Evolutionary conservation across 371 early-diverging fungal species (phyloP).

Genomic region (Apophysomyces elegans): DNA sequence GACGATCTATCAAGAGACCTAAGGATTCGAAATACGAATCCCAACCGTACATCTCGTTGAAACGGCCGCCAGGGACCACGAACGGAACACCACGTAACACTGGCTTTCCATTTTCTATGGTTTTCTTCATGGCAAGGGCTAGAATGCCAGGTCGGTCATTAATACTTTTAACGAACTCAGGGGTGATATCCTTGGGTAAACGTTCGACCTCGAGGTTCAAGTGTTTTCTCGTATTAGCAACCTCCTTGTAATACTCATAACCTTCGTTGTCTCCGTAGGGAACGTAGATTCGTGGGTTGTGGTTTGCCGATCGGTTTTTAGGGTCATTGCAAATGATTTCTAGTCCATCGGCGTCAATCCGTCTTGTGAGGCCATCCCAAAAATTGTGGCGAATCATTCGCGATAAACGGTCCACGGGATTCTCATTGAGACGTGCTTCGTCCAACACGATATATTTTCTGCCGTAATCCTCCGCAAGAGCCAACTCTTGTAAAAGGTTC

Average conservation of each 20-base stretch:
- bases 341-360: conserved; percentile 91
- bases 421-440: conserved; percentile 89
- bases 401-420: conserved; percentile 89
- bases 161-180: conserved; percentile 90
- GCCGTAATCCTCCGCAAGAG: conserved; percentile 87
- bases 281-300: conserved; percentile 87
- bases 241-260: conserved; percentile 77
- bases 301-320: conserved; percentile 86
- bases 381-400: conserved; percentile 92
- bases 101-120: conserved; percentile 58
- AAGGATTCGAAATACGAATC: conserved; percentile 95
- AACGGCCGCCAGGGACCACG: conserved; percentile 97
- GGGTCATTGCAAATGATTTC: conserved; percentile 92
- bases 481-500: conserved; percentile 93
- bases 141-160: conserved; percentile 90
- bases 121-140: conserved; percentile 78
- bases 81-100: conserved; percentile 83
- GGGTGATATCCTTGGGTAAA: conserved; percentile 86
- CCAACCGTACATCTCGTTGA: conserved; percentile 99
- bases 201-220: conserved; percentile 80
- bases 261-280: conserved; percentile 83
- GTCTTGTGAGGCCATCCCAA: conserved; percentile 93
- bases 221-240: conserved; percentile 69
- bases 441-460: conserved; percentile 86
- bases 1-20: conserved; percentile 86